phyloP scores from a whole-genome alignment of 192 early-diverging fungal genomes.

The Allomyces javanicus region DNA sequence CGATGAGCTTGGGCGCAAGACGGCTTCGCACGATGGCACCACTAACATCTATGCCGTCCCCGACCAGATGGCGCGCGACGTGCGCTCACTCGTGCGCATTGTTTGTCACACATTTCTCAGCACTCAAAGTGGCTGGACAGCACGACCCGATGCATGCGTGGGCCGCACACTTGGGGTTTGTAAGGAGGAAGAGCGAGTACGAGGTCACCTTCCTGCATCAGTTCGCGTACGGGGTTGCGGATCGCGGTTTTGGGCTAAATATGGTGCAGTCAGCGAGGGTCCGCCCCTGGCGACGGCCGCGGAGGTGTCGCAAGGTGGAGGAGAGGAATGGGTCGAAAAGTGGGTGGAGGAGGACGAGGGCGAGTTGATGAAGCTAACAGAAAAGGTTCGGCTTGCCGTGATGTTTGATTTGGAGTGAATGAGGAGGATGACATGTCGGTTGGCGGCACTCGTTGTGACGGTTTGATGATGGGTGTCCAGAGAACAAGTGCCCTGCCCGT shows the following conservation, averaged over 20 bases:
- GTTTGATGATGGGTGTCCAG: too few relatives aligned
- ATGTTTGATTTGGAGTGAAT: too few relatives aligned
- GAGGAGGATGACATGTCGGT: too few relatives aligned
- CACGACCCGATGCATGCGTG: conserved; percentile 9
- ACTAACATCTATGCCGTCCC: conserved; percentile 47
- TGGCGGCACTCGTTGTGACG: too few relatives aligned
- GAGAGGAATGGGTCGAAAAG: too few relatives aligned
- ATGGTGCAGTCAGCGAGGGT: conserved; percentile 47
- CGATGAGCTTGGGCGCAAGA: conserved; percentile 65
- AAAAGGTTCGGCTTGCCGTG: too few relatives aligned
- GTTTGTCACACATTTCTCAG: conserved; percentile 69
- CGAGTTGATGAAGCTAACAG: too few relatives aligned
- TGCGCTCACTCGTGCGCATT: conserved; percentile 23
- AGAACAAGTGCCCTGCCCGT: too few relatives aligned
- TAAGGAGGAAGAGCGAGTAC: conserved; percentile 8
- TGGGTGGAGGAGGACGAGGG: too few relatives aligned
- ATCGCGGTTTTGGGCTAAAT: conserved; percentile 49
- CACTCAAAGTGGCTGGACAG: conserved; percentile 20
- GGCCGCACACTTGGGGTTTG: conserved; percentile 30
- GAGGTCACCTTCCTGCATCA: conserved; percentile 47
- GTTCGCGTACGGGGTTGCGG: conserved; percentile 33
- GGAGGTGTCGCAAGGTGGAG: conserved; percentile 16
- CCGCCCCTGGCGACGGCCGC: conserved; percentile 25
- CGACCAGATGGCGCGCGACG: conserved; percentile 24
- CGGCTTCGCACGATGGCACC: conserved; percentile 48